Conservation (phyloP, 1,284 basidiomycete genomes). For the Sporisorium sorghi region DNA sequence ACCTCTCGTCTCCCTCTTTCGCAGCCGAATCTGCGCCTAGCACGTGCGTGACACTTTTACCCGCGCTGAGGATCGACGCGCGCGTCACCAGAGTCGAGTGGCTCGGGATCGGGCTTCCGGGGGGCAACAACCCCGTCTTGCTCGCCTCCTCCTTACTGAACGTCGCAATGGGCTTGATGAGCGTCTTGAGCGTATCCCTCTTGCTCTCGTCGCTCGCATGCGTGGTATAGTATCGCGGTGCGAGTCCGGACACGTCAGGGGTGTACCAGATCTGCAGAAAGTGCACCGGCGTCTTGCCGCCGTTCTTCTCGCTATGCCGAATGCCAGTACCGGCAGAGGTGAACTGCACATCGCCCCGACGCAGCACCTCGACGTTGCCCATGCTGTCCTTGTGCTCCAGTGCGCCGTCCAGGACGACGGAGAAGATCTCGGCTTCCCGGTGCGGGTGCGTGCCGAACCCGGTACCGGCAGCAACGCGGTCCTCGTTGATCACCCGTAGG, state of each 20-base stretch:
- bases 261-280: slow-evolving; percentile 64
- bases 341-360: slow-evolving; percentile 88
- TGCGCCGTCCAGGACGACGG: slow-evolving; percentile 81
- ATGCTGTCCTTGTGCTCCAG: slow-evolving; percentile 83
- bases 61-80: slow-evolving; percentile 41
- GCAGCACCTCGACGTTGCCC: slow-evolving; percentile 87
- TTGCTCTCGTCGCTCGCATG: slow-evolving; percentile 48
- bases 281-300: slow-evolving; percentile 71
- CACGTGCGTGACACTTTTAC: slow-evolving; percentile 33
- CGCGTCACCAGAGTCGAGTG: slow-evolving; percentile 51
- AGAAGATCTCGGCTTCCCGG: slow-evolving; percentile 84
- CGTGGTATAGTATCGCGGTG: slow-evolving; percentile 56
- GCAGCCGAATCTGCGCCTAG: slow-evolving; percentile 48
- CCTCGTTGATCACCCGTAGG: slow-evolving; percentile 82
- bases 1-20: slow-evolving; percentile 32
- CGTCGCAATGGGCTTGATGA: slow-evolving; percentile 50
- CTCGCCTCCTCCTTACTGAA: slow-evolving; percentile 25
- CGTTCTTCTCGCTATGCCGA: slow-evolving; percentile 78
- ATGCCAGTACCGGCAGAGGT: slow-evolving; percentile 90
- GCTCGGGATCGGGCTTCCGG: slow-evolving; percentile 48
- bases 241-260: slow-evolving; percentile 35
- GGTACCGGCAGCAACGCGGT: slow-evolving; percentile 80
- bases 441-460: slow-evolving; percentile 90
- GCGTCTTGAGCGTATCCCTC: slow-evolving; percentile 46
- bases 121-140: slow-evolving; percentile 39